Evolutionary conservation across 2,329 filamentous ascomycete genomes (phyloP).

Genomic region (Penicillium sp.): DNA sequence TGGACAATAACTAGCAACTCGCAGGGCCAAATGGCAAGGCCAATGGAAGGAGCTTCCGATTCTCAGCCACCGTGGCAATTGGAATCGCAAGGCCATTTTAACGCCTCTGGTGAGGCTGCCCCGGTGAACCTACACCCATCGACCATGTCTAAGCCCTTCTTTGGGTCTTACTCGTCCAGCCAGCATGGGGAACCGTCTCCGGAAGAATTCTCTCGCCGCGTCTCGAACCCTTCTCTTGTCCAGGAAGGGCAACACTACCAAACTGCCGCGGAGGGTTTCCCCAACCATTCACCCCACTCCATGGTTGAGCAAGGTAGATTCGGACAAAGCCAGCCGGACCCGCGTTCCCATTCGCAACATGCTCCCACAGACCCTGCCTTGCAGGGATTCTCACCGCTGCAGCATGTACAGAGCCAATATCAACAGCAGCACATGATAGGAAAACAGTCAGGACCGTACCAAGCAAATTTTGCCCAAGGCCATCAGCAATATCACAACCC

Average conservation of each 20-base stretch:
- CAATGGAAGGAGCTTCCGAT: neutral
- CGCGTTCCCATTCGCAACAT: constrained; percentile 13
- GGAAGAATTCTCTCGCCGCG: neutral
- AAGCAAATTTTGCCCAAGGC: neutral
- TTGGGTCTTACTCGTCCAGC: constrained; percentile 3
- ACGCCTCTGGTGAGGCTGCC: neutral
- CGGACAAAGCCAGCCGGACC: constrained; percentile 1
- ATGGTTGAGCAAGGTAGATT: neutral
- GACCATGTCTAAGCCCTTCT: constrained; percentile 5
- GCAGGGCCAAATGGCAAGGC: neutral
- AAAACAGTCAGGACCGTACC: constrained; percentile 3
- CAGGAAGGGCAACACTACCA: neutral
- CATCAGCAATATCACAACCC: constrained; percentile 13
- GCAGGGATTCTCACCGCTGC: constrained; percentile 10
- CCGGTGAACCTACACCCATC: neutral
- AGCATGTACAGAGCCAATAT: constrained; percentile 9
- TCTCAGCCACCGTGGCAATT: constrained; percentile 17
- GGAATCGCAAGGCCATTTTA: neutral
- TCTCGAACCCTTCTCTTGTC: constrained; percentile 1
- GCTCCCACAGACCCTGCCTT: neutral
- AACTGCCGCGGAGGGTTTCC: neutral
- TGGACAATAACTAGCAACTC: neutral
- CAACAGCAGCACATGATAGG: constrained; percentile 11
- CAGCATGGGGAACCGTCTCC: constrained; percentile 2
- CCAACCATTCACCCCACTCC: neutral